Evolutionary conservation across 2,329 filamentous ascomycete genomes (phyloP).

Genomic region (Shiraia sp.): DNA sequence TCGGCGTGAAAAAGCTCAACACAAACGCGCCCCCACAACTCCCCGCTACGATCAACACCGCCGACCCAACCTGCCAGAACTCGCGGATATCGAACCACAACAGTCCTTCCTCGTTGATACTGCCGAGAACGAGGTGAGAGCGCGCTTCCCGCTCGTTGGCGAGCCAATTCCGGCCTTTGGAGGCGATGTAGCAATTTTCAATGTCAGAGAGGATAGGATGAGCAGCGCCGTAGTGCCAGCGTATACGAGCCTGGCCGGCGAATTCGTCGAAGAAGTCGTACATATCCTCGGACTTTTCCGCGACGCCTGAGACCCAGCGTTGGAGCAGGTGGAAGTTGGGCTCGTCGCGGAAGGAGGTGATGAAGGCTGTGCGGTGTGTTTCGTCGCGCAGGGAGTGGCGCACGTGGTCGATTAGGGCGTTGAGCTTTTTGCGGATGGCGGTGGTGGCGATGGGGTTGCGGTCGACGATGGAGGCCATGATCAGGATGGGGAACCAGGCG

Average conservation of each 20-base stretch:
- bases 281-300: constrained; percentile 22
- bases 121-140: constrained; percentile 41
- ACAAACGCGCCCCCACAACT: constrained; percentile 47
- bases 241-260: constrained; percentile 36
- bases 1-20: constrained; percentile 51
- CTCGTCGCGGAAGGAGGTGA: constrained; percentile 29
- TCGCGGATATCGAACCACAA: constrained; percentile 51
- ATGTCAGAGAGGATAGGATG: constrained; percentile 50
- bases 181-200: constrained; percentile 46
- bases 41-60: constrained; percentile 42
- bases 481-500: constrained; percentile 52
- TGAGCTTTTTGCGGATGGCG: constrained; percentile 45
- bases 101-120: constrained; percentile 39
- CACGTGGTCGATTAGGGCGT: constrained; percentile 45
- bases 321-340: constrained; percentile 26
- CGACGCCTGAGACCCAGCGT: constrained; percentile 29
- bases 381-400: constrained; percentile 37
- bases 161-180: constrained; percentile 47
- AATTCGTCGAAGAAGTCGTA: constrained; percentile 48
- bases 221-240: constrained; percentile 49
- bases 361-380: constrained; percentile 29
- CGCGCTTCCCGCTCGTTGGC: constrained; percentile 37
- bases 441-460: constrained; percentile 51
- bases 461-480: constrained; percentile 51
- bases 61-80: constrained; percentile 47